phyloP scores from a whole-genome alignment of 192 early-diverging fungal species.

The Diversispora eburnea region DNA sequence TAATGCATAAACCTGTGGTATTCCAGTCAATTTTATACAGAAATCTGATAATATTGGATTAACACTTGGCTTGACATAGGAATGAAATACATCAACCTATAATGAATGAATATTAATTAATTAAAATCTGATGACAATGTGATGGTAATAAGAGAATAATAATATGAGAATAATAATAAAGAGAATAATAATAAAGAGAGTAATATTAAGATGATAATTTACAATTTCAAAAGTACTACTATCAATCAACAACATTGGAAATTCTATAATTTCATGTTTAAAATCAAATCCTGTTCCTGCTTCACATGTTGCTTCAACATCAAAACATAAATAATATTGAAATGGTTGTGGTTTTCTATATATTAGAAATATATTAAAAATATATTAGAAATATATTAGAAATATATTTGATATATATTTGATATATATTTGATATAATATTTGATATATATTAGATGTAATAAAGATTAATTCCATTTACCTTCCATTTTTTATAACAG shows the following conservation, averaged over 20 bases:
- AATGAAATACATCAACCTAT: constrained; percentile 68
- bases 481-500: too few species aligned
- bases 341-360: constrained; percentile 40
- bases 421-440: too few species aligned
- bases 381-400: too few species aligned
- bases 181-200: constrained; percentile 9
- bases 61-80: constrained; percentile 64
- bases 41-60: constrained; percentile 70
- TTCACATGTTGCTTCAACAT: constrained; percentile 82
- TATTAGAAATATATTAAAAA: too few species aligned
- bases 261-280: constrained; percentile 84
- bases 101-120: constrained; percentile 16
- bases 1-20: constrained; percentile 56
- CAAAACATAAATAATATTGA: constrained; percentile 70
- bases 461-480: too few species aligned
- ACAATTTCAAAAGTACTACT: constrained; percentile 59
- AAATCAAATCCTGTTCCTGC: constrained; percentile 52
- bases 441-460: too few species aligned
- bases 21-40: constrained; percentile 77
- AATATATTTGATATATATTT: too few species aligned
- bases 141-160: not conserved
- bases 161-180: constrained; percentile 13
- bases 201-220: constrained; percentile 27
- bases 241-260: constrained; percentile 71
- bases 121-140: not conserved